Evolutionary conservation across 2,329 filamentous ascomycete genomes (phyloP), one percentile per base, ranked within the genome.

Genomic region (Cadophora malorum): DNA sequence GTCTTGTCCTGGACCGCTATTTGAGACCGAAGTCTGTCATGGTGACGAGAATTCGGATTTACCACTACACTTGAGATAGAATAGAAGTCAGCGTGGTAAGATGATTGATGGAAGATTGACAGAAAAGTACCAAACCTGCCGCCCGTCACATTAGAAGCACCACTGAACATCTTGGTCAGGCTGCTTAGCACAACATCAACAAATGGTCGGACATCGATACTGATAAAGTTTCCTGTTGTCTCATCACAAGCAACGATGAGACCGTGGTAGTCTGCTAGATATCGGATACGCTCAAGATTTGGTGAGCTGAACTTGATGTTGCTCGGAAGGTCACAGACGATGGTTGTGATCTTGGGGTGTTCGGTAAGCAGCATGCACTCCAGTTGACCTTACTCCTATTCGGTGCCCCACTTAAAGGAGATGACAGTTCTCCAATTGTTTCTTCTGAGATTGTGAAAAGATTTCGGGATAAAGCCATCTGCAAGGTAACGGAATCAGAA

Each of bases 81-180:
- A 45, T 5, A 16, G 16, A 45, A 16, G 38, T 41, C 14, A 41
- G 38, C n/a, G n/a, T n/a, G n/a, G n/a, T n/a, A n/a, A n/a, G n/a
- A n/a, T n/a, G n/a, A n/a, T n/a, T n/a, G 28, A 28, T 28, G 28
- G 28, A 28, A 28, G 28, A 28, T 28, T 28, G 28, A 28, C 28
- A 28, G 28, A 28, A 5, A 5, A 28, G 14, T 45, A 55, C 64
- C 31, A 60, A 60, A 66, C 64, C 89, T 91, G 66, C 95, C 95
- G 67, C 93, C 95, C 94, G 97, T 97, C 73, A 98, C 95, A 79
- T 98, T 97, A 78, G 92, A 94, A 79, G 97, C 94, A 62, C 95
- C 95, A 68, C 92, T 96, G 81, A 98, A 98, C 65, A 97, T 90
- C 79, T 97, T 98, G 60, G 95, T 97, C 68, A 98, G 83, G 76